Percentiles rank a stretch among this genome's conserved stretches.
These are phyloP conservation scores for Diversispora eburnea DNA, from an alignment of 192 early-diverging fungal genomes.

Conservation along the genomic window DNA sequence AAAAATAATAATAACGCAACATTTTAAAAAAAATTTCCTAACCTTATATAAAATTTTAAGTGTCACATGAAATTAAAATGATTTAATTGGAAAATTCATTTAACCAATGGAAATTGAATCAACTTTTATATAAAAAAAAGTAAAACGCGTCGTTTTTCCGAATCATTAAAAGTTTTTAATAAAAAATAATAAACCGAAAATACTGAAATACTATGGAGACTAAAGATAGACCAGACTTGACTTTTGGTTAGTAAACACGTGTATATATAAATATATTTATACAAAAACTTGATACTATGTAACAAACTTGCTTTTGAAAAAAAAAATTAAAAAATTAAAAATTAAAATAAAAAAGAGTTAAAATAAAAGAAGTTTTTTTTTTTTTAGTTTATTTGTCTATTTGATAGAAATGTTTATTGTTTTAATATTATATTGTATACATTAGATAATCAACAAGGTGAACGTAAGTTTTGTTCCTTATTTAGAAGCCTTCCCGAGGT, in stretches of 20 bases:
- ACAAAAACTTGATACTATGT: constrained; percentile 14
- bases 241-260: constrained; percentile 38
- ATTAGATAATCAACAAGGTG: constrained; percentile 40
- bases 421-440: background rate
- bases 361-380: background rate
- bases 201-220: too few species aligned
- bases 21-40: too few species aligned
- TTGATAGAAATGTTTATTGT: background rate
- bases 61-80: too few species aligned
- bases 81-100: too few species aligned
- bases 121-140: too few species aligned
- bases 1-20: too few species aligned
- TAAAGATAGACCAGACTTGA: constrained; percentile 51
- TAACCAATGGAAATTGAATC: too few species aligned
- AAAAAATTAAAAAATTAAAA: constrained; percentile 2
- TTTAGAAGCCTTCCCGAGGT: constrained; percentile 54
- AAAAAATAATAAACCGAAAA: too few species aligned
- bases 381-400: background rate
- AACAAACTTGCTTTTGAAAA: background rate
- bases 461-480: constrained; percentile 48
- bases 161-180: too few species aligned
- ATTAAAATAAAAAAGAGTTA: background rate
- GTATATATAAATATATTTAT: background rate
- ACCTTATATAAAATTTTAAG: too few species aligned
- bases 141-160: too few species aligned